A percentile compares a stretch with the other conserved stretches of the same genome.
Evolutionary conservation across 2,329 filamentous ascomycete species (phyloP).

Genomic region (Calonectria multiphialidica): DNA sequence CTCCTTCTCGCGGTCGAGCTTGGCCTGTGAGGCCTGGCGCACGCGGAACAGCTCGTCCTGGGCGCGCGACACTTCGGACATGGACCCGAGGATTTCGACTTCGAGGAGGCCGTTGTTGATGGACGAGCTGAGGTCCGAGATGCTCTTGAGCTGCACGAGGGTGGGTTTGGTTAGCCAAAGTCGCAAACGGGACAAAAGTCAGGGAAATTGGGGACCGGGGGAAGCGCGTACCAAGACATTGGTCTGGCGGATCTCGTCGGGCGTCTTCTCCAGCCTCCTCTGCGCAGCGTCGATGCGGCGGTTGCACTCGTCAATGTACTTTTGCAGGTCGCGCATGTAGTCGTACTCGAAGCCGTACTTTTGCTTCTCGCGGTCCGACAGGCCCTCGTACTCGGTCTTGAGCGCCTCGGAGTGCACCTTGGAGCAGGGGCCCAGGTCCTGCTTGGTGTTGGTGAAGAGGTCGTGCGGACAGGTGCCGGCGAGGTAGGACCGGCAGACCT

Average conservation of each 20-base stretch:
- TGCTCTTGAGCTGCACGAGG: conserved; percentile 74
- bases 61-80: conserved; percentile 83
- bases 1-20: conserved; percentile 87
- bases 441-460: conserved; percentile 99
- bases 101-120: conserved; percentile 88
- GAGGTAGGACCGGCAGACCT: conserved; percentile 95
- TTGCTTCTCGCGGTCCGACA: conserved; percentile 77
- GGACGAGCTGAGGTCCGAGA: conserved; percentile 82
- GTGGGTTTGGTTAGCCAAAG: conserved; percentile 37
- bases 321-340: conserved; percentile 95
- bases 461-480: conserved; percentile 97
- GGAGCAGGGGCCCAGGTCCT: conserved; percentile 90
- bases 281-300: conserved; percentile 92
- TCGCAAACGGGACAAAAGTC: not conserved
- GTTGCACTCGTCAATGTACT: conserved; percentile 98
- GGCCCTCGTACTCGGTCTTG: conserved; percentile 87
- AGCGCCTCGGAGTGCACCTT: conserved; percentile 90
- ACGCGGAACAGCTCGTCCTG: conserved; percentile 91
- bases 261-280: conserved; percentile 93
- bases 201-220: not conserved
- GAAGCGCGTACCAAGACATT: conserved; percentile 75
- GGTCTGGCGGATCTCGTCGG: conserved; percentile 96
- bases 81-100: conserved; percentile 86
- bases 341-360: conserved; percentile 95
- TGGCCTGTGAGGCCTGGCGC: conserved; percentile 82